Evolutionary conservation across 225 moss, liverwort and hornwort genomes (phyloP).

Genomic region (Pseudisothecium myosuroides): DNA sequence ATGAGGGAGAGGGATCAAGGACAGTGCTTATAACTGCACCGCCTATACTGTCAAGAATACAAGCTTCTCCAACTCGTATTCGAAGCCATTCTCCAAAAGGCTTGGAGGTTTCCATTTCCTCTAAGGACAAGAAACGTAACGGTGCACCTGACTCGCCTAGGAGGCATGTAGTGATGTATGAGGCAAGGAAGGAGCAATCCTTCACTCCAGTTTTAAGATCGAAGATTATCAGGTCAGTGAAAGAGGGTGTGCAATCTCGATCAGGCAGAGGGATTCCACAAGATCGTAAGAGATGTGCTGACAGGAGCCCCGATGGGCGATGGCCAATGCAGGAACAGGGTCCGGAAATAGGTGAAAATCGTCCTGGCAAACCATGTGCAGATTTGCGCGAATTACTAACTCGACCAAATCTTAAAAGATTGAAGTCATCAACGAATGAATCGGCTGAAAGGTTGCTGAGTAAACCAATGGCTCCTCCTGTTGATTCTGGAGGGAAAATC

Average conservation of each 20-base stretch:
- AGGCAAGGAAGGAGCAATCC: not conserved
- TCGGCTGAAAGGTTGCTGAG: not conserved
- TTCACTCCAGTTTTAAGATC: not conserved
- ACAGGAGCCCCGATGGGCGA: not conserved
- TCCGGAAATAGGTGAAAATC: not conserved
- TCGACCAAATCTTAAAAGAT: not conserved
- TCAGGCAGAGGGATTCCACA: not conserved
- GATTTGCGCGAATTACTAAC: not conserved
- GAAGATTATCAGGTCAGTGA: not conserved
- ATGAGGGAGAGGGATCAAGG: not conserved
- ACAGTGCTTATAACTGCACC: not conserved
- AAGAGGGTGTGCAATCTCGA: not conserved
- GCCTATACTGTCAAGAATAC: not conserved
- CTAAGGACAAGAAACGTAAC: not conserved
- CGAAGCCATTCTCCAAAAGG: not conserved
- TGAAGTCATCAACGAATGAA: not conserved
- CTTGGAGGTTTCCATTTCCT: slow-evolving; percentile 1
- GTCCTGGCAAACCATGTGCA: not conserved
- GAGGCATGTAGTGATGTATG: not conserved
- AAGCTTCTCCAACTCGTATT: not conserved
- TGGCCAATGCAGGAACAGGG: not conserved
- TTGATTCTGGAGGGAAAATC: not conserved
- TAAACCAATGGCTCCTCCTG: not conserved
- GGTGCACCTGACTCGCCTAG: not conserved
- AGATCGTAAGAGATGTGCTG: slow-evolving; percentile 5